Base-by-base conservation (phyloP, 164 flowering plant species). In the Liriodendron chinense region DNA sequence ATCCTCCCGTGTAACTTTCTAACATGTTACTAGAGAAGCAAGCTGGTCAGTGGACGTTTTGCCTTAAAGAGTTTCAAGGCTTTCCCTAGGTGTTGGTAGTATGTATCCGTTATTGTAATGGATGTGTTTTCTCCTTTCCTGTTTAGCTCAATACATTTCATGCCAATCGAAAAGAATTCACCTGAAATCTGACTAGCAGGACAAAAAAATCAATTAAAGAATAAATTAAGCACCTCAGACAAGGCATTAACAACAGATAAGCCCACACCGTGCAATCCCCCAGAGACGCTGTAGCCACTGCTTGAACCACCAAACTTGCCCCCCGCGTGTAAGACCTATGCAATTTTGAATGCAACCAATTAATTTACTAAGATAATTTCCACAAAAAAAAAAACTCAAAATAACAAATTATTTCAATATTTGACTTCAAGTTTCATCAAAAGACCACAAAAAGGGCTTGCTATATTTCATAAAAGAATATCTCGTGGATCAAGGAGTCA, bases 301-400 rank as follows among this genome's bases (percentile, higher is more conserved):
- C 92, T 92, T 66, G 90, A 80, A 77, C 98, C 98, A 80, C 99
- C 99, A 87, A 96, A 96, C 78, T 96, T 96, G n/a, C 99, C 99
- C 80, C 99, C 98, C 6, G 99, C 99, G 86, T 96, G 99, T 79
- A 96, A 82, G 50, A 96, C 87, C 99, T 96, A 90, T 80, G 89
- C 23, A 79, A 80, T 67, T 24, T 28, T 28, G 10, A 26, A 24
- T 25, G 47, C 34, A 16, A 24, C 28, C 10, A 67, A 12, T 12
- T 53, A 53, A 53, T 53, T 34, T 34, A 4, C 43, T 10, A 53
- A 53, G 12, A 53, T 16, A 53, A 53, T 53, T 53, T 53, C 43
- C 59, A 13, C 0, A 53, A 9, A 53, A 53, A 53, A 16, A 12
- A 53, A 16, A 53, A 53, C 43, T 34, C 43, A 53, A 53, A 13